Base-by-base conservation (phyloP, 2,329 filamentous ascomycete genomes). In the Diplodia sapinea region DNA sequence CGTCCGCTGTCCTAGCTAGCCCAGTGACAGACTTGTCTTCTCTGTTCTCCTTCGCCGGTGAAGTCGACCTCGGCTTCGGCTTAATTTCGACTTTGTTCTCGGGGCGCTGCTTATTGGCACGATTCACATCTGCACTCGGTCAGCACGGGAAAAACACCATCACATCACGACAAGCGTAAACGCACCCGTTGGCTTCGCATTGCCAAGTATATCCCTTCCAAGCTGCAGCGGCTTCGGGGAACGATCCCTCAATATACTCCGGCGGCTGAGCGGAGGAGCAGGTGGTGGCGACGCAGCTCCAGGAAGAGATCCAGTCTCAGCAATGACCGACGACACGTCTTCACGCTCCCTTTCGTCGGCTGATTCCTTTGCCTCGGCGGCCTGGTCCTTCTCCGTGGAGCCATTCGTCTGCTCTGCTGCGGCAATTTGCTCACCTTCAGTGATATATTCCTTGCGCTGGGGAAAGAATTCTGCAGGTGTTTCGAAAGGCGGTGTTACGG, bases 381-480 rank as follows among this genome's bases (percentile, higher is more conserved):
- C 11, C 36, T 56, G 50, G 2, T 52, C 23, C 33, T 56, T 40
- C 33, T 36, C 51, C 33, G 33, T 38, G 17, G 15, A 17, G 47
- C 49, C 59, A 56, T 26, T 15, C 62, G 56, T 20, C 43, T 38
- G 56, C 59, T 68, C 55, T 63, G 68, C 33, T 36, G 47, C 49
- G 7, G 66, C 47, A 13, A 54, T 12, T 49, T 47, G 52, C 59
- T 70, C 49, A 63, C 69, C 47, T 20, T 40, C 49, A 7, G 66
- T 51, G 26, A 51, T 51, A 36, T 65, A 36, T 11, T 65, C 67
- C 23, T 71, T 68, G n/a, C 55, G 56, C 33, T 51, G 43, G 29
- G 17, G 11, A 29, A 36, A 20, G 17, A 6, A 33, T 43, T 47
- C 63, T 6, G 26, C 52, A 8, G 63, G 63, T 0, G 63, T 65